Conservation (phyloP, 164 flowering plant species). For the Cinnamomum chago region DNA sequence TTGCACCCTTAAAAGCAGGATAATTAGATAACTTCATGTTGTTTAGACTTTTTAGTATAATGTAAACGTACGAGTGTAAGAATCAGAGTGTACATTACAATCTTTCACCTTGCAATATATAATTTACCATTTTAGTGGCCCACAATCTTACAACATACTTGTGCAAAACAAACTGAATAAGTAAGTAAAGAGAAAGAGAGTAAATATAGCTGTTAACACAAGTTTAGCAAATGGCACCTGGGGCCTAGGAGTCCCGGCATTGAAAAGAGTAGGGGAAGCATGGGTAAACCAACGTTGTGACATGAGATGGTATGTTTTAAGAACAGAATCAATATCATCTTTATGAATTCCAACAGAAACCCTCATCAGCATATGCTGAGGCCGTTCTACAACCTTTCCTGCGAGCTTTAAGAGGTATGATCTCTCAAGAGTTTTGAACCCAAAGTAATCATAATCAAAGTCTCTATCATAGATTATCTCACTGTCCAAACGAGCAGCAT, state of each 20-base stretch:
- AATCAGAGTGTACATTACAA: no score
- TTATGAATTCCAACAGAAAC: slow-evolving; percentile 98
- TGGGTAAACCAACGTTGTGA: slow-evolving; percentile 99
- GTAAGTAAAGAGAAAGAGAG: no score
- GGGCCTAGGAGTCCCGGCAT: slow-evolving; percentile 97
- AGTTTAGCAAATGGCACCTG: slow-evolving; percentile 49
- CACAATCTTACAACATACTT: no score
- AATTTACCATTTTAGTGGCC: no score
- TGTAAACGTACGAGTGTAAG: no score
- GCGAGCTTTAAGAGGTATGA: slow-evolving; percentile 89
- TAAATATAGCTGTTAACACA: background rate
- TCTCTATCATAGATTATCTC: slow-evolving; percentile 97
- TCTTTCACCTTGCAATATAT: no score
- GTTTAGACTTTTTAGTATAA: no score
- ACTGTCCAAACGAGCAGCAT: slow-evolving; percentile 89
- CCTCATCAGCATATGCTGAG: slow-evolving; percentile 99
- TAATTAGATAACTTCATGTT: no score
- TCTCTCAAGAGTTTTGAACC: slow-evolving; percentile 99
- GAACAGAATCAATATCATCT: slow-evolving; percentile 81
- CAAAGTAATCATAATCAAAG: slow-evolving; percentile 98
- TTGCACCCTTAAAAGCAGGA: no score
- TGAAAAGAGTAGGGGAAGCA: slow-evolving; percentile 99
- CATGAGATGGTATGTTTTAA: slow-evolving; percentile 91
- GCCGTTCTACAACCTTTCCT: slow-evolving; percentile 95
- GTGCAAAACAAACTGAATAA: no score